Conservation (phyloP, 495 filamentous ascomycete genomes). For the Umbilicaria muhlenbergii region DNA sequence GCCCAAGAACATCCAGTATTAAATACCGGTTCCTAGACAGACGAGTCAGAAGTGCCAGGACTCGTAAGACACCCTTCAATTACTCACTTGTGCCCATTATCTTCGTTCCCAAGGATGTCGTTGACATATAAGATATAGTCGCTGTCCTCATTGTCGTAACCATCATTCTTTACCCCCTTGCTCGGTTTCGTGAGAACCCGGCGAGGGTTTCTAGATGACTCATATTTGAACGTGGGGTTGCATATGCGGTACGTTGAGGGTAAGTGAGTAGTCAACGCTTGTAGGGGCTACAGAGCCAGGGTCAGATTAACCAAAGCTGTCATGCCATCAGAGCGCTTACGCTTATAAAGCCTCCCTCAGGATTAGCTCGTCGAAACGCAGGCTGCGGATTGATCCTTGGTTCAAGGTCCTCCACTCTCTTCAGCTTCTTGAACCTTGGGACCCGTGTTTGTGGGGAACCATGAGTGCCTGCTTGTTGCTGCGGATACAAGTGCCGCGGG, state of each 20-base stretch:
- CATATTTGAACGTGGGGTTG: conserved; percentile 97
- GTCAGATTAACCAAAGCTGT: conserved; percentile 20
- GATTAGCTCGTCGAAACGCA: conserved; percentile 81
- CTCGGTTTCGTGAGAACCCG: conserved; percentile 98
- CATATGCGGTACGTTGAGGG: conserved; percentile 96
- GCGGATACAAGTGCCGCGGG: conserved; percentile 39
- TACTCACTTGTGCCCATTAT: conserved; percentile 86
- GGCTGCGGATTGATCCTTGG: conserved; percentile 78
- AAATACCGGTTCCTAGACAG: conserved; percentile 76
- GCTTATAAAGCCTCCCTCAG: conserved; percentile 97
- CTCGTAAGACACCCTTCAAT: background rate
- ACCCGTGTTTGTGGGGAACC: conserved; percentile 51
- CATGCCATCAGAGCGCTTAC: conserved; percentile 53
- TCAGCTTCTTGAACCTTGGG: conserved; percentile 71
- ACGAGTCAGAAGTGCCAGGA: conserved; percentile 3
- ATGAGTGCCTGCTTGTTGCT: conserved; percentile 27
- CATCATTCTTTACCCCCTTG: conserved; percentile 97
- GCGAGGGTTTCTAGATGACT: conserved; percentile 94
- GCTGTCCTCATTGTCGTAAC: conserved; percentile 97
- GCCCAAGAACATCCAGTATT: conserved; percentile 93
- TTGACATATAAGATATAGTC: conserved; percentile 99
- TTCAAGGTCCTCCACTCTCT: conserved; percentile 55
- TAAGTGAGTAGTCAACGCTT: conserved; percentile 88
- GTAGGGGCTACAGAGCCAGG: conserved; percentile 51
- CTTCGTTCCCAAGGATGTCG: conserved; percentile 94